Base-by-base conservation (phyloP, 495 filamentous ascomycete species). In the Lasiosphaeriaceae sp. region DNA sequence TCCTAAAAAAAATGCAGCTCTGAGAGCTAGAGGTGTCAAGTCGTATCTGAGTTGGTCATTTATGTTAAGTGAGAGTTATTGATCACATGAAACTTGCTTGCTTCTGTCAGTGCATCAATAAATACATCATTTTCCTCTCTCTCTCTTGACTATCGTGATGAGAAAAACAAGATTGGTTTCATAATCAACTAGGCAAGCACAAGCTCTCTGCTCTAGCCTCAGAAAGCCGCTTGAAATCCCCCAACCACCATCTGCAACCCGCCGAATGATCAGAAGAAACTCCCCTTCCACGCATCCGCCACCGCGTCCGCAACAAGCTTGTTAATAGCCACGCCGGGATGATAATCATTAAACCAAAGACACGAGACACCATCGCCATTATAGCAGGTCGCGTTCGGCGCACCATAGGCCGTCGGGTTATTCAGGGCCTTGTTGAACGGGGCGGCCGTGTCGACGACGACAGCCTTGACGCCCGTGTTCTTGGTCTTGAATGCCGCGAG, bases 321-420 rank as follows among this genome's bases (percentile, higher is more conserved):
- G 47, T 76, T 71, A 46, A 74, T 77, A 22, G 62, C 68, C 20
- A 71, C 61, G 4, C 69, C 73, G 3, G 76, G 76, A 52, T 78
- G 76, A 41, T 76, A 76, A 43, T 75, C 63, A 54, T 78, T 75
- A 50, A 68, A 74, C 76, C 76, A 79, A 44, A 78, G 57, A 56
- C 74, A 79, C 21, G 62, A 63, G 35, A 56, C 64, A 12, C 78
- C 77, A 56, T 81, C 68, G 2, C 44, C 53, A 46, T 78, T 80
- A 46, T 65, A 73, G 61, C 76, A 80, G 11, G 62, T 71, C 23
- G 72, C 69, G 52, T 78, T 66, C 11, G 70, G 61, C 12, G 76
- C 68, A 2, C 76, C 76, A 58, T 78, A 79, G 14, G 43, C 60
- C 5, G 60, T 67, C 8, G 77, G 77, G 54, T 78, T 72, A 22